Evolutionary conservation across 805 yeast genomes (phyloP), one percentile per base, ranked within the genome.

Genomic region (Monosporozyma siamensis): DNA sequence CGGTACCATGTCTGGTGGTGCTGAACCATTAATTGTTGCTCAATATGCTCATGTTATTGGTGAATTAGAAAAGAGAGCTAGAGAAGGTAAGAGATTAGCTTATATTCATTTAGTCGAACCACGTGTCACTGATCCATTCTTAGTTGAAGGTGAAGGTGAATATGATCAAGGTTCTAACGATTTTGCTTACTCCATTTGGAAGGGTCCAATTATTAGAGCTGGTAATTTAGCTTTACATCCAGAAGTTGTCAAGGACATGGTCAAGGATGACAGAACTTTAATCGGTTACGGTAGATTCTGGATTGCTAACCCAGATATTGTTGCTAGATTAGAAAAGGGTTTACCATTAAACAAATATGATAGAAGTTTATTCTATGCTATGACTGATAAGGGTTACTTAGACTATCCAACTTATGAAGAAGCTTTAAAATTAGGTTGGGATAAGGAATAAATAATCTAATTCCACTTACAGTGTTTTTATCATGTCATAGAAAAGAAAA

Each of bases 291-390:
- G 80, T 23, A 67, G 80, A 46, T 63, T 58, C 44, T 75, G 67
- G 55, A 68, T 72, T 39, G 59, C 78, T 25, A 77, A 77, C 59
- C 81, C 82, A 2, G 82, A 77, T 51, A 54, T 78, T 25, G 70
- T 68, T 15, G 50, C 59, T n/a, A 61, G 77, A 46, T 44, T 77
- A 34, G 57, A 64, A 46, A 56, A 69, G 25, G 69, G 68, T 23
- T 42, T 56, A 34, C 66, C 67, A 34, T 56, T 75, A 44, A 65
- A 62, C 44, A 48, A 58, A 24, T 77, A 75, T 51, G 67, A 75
- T 53, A 66, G 80, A 54, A 45, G 50, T 15, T 67, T 72, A 7
- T 77, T 77, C 59, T 77, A 76, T 53, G 45, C 51, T 25, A 47
- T 55, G 40, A 47, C 57, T 12, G 63, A 56, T 6, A 44, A 57